Evolutionary conservation across 768 basidiomycete species (phyloP).

Genomic region (Tricholomella constricta): DNA sequence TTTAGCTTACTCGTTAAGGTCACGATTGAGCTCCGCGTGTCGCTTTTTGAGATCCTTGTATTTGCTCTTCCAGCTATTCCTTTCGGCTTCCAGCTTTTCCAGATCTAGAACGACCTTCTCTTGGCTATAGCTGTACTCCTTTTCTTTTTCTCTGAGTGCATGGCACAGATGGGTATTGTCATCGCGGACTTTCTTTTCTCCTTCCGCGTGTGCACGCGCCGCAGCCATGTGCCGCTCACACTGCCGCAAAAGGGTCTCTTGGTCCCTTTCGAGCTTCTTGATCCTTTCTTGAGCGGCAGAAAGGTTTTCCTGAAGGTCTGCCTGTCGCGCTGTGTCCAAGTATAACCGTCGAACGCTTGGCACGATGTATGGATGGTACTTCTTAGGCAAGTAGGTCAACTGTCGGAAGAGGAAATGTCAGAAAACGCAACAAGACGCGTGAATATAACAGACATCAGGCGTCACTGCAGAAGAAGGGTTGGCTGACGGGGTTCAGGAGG

Average conservation of each 20-base stretch:
- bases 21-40: background rate
- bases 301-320: conserved; percentile 33
- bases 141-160: background rate
- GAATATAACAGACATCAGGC: conserved; percentile 36
- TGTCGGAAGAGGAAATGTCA: background rate
- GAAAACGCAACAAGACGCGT: background rate
- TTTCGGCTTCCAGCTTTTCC: conserved; percentile 14
- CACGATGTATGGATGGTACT: conserved; percentile 49
- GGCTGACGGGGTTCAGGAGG: background rate
- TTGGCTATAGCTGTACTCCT: too few species aligned
- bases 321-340: conserved; percentile 33
- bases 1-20: conserved; percentile 2
- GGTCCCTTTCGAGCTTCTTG: conserved; percentile 38
- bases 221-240: conserved; percentile 43
- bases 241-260: conserved; percentile 43
- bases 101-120: too few species aligned
- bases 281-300: conserved; percentile 40
- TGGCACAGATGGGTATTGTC: conserved; percentile 16
- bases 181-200: conserved; percentile 29
- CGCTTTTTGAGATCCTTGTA: conserved; percentile 24
- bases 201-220: conserved; percentile 28
- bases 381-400: conserved; percentile 44
- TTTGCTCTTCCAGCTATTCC: conserved; percentile 11
- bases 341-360: conserved; percentile 54
- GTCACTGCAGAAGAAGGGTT: conserved; percentile 31